Evolutionary conservation across 768 basidiomycete genomes (phyloP).

Genomic region (Termitomyces sp.): DNA sequence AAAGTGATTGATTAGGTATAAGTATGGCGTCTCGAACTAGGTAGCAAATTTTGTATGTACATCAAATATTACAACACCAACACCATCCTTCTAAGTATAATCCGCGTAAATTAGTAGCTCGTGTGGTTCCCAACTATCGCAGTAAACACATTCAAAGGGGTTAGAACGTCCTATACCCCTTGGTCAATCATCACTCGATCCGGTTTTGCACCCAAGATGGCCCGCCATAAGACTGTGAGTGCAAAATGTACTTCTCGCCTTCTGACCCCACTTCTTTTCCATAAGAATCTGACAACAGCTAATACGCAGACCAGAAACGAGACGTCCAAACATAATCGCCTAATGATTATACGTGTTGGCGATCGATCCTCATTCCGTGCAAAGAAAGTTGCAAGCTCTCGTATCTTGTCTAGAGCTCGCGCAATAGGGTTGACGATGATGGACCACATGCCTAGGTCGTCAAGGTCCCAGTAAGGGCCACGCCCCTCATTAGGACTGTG

Average conservation of each 20-base stretch:
- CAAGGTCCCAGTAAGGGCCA: conserved; percentile 59
- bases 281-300: conserved; percentile 51
- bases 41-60: conserved; percentile 8
- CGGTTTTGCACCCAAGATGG: conserved; percentile 55
- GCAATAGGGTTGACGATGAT: conserved; percentile 62
- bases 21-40: not conserved
- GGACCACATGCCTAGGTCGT: conserved; percentile 85
- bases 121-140: not conserved
- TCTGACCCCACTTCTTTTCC: conserved; percentile 68
- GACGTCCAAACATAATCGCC: conserved; percentile 74
- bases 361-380: conserved; percentile 56
- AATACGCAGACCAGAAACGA: conserved; percentile 70
- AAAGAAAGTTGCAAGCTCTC: conserved; percentile 54
- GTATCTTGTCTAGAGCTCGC: conserved; percentile 45
- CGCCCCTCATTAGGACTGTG: conserved; percentile 37
- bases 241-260: conserved; percentile 67
- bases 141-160: not conserved
- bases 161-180: conserved; percentile 31
- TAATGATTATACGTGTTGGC: conserved; percentile 62
- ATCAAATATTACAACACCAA: conserved; percentile 5
- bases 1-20: conserved; percentile 1
- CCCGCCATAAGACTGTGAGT: conserved; percentile 64
- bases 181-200: conserved; percentile 47
- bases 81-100: not conserved
- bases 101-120: conserved; percentile 6